These are phyloP conservation scores for Luffa acutangula DNA, from an alignment of 306 rosid genomes.

Conservation along the genomic window DNA sequence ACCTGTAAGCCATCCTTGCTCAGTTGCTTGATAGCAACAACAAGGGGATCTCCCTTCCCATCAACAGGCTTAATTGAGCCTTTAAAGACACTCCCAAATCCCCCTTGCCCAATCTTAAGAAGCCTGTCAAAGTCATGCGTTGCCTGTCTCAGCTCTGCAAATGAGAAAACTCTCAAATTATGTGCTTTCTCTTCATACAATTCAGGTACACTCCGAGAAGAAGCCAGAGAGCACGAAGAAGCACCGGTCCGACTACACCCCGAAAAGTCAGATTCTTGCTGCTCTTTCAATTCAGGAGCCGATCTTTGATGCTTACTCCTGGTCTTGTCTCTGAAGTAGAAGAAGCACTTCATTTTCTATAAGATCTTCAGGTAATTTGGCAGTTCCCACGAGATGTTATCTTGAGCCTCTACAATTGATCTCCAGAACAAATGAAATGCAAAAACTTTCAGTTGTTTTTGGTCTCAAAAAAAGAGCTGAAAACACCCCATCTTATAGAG, in stretches of 20 bases:
- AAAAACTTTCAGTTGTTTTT: not conserved
- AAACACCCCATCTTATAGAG: not conserved
- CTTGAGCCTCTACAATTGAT: not conserved
- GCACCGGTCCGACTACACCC: slow-evolving; percentile 29
- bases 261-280: slow-evolving; percentile 28
- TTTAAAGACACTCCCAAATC: slow-evolving; percentile 79
- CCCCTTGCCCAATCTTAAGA: slow-evolving; percentile 83
- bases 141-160: slow-evolving; percentile 47
- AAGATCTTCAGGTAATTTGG: not conserved
- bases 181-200: slow-evolving; percentile 76
- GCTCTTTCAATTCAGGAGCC: slow-evolving; percentile 52
- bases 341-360: slow-evolving; percentile 60
- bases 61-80: slow-evolving; percentile 54
- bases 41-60: slow-evolving; percentile 35
- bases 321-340: slow-evolving; percentile 37
- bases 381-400: not conserved
- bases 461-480: not conserved
- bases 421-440: not conserved
- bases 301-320: slow-evolving; percentile 44
- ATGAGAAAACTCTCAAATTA: slow-evolving; percentile 49
- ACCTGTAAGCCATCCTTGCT: slow-evolving; percentile 73
- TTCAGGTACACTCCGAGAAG: slow-evolving; percentile 63
- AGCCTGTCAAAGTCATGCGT: slow-evolving; percentile 52
- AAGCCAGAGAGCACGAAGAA: slow-evolving; percentile 39
- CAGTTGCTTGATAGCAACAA: slow-evolving; percentile 71